These are phyloP conservation scores for Fraxinus greggii DNA, from an alignment of 305 asterid genomes.

Conservation along the genomic window DNA sequence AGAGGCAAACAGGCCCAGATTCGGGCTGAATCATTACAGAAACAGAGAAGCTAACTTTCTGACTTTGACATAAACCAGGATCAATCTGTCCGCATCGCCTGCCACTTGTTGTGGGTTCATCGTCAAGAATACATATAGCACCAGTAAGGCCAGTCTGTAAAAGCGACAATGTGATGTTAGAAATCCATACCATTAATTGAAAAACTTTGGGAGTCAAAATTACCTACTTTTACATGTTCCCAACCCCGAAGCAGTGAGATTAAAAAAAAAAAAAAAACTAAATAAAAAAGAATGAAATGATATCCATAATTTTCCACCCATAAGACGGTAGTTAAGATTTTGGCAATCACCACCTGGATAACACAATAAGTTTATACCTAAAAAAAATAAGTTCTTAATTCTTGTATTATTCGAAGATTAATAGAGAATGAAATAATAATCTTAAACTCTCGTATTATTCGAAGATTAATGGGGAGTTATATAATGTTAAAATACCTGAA, in stretches of 20 bases:
- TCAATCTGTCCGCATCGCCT: slow-evolving; percentile 91
- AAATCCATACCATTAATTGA: neutral
- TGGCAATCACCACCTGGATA: neutral
- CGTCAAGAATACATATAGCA: slow-evolving; percentile 97
- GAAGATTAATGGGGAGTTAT: neutral
- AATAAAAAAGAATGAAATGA: neutral
- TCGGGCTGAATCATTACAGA: slow-evolving; percentile 97
- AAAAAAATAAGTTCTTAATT: neutral
- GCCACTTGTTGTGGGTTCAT: slow-evolving; percentile 96
- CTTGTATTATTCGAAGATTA: neutral
- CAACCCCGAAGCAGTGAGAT: neutral
- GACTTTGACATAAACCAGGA: slow-evolving; percentile 72
- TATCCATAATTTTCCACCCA: neutral
- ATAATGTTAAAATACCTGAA: slow-evolving; percentile 56
- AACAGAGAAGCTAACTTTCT: slow-evolving; percentile 77
- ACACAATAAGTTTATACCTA: neutral
- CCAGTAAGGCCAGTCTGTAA: slow-evolving; percentile 89
- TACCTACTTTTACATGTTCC: neutral
- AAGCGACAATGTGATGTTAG: slow-evolving; percentile 15
- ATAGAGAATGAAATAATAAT: slow-evolving; percentile 9
- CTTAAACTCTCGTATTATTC: neutral
- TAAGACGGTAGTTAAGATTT: neutral
- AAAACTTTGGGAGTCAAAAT: neutral
- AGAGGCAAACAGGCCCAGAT: slow-evolving; percentile 94
- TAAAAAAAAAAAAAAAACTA: neutral